Evolutionary conservation across 73 alveolate genomes (phyloP).

Genomic region (Symbiodinium natans): DNA sequence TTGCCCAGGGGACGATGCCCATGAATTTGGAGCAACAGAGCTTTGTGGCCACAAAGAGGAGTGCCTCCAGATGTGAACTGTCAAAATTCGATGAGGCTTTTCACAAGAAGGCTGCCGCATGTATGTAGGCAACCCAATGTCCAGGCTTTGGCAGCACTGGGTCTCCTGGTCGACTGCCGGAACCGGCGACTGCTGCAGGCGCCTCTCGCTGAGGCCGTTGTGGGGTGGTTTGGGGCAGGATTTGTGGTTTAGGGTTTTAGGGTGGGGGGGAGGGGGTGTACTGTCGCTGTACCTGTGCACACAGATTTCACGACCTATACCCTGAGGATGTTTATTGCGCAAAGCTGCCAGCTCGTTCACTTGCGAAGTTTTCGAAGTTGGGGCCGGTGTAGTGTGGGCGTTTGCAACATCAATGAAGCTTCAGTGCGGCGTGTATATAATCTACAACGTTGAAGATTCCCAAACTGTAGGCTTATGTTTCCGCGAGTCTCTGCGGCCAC

Average conservation of each 20-base stretch:
- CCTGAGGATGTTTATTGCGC: not conserved
- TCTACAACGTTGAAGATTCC: no score
- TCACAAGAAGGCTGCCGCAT: no score
- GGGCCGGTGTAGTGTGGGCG: not conserved
- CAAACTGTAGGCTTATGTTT: no score
- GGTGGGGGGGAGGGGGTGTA: not conserved
- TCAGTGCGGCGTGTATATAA: not conserved
- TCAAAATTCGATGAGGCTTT: no score
- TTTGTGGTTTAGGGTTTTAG: not conserved
- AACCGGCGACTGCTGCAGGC: conserved; percentile 33
- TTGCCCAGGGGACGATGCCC: no score
- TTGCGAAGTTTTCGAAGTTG: not conserved
- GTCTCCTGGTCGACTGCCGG: conserved; percentile 77
- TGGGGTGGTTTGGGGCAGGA: no score
- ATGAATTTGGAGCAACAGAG: no score
- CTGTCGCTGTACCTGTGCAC: not conserved
- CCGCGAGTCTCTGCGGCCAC: no score
- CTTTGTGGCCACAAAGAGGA: no score
- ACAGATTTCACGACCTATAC: not conserved
- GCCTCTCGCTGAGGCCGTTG: not conserved
- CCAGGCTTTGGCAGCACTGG: conserved; percentile 65
- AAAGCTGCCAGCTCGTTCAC: not conserved
- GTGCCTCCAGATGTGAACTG: no score
- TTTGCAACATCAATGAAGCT: not conserved
- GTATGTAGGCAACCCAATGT: no score